These are phyloP conservation scores for Hypomyces perniciosus DNA, from an alignment of 2,329 filamentous ascomycete species.

Conservation along the genomic window DNA sequence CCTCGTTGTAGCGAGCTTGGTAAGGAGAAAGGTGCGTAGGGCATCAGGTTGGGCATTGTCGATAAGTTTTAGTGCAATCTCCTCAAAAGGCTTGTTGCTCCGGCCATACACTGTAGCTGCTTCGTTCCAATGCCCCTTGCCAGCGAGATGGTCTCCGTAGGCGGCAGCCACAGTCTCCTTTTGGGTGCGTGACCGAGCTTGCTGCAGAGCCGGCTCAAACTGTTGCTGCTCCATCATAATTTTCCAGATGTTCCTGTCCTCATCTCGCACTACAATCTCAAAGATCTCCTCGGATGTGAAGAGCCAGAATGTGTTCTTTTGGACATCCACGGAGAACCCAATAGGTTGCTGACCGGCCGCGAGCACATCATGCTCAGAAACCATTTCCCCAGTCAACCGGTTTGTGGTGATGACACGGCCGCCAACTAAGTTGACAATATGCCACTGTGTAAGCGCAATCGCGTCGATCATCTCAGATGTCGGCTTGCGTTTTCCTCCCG, in stretches of 20 bases:
- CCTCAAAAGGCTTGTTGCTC: slow-evolving; percentile 95
- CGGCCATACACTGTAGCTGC: slow-evolving; percentile 87
- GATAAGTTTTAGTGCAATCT: slow-evolving; percentile 86
- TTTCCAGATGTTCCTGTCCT: slow-evolving; percentile 90
- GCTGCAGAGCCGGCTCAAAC: slow-evolving; percentile 81
- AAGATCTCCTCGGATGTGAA: slow-evolving; percentile 89
- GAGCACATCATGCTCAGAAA: slow-evolving; percentile 83
- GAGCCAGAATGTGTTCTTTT: slow-evolving; percentile 97
- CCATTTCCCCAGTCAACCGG: slow-evolving; percentile 73
- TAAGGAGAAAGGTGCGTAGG: slow-evolving; percentile 78
- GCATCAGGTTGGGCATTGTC: slow-evolving; percentile 88
- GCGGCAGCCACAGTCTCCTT: slow-evolving; percentile 88
- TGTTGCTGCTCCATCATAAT: slow-evolving; percentile 82
- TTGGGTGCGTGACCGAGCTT: slow-evolving; percentile 72
- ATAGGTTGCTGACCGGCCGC: slow-evolving; percentile 72
- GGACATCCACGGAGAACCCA: slow-evolving; percentile 81
- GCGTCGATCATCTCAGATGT: slow-evolving; percentile 69
- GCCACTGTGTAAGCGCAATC: slow-evolving; percentile 87
- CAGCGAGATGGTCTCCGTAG: slow-evolving; percentile 81
- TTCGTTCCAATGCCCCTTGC: slow-evolving; percentile 75
- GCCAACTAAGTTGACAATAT: slow-evolving; percentile 78
- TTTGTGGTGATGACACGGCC: slow-evolving; percentile 80
- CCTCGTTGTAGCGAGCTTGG: slow-evolving; percentile 75
- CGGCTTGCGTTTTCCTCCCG: slow-evolving; percentile 56
- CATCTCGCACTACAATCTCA: slow-evolving; percentile 84